Evolutionary conservation across 108 stramenopile species (phyloP).

Genomic region (Craspedostauros australis): DNA sequence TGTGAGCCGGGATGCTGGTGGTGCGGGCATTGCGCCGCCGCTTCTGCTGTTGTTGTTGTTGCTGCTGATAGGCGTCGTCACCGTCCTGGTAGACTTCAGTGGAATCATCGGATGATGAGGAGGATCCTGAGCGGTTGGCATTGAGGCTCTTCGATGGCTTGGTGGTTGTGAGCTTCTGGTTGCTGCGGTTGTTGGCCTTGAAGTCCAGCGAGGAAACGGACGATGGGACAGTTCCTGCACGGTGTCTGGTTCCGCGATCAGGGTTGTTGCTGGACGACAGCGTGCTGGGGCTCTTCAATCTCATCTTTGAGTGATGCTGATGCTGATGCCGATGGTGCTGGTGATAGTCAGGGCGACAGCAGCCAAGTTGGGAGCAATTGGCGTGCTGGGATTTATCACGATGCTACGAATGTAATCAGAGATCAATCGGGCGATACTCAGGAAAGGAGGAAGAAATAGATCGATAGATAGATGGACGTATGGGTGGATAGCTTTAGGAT

Average conservation of each 20-base stretch:
- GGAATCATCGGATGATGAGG: slow-evolving; percentile 2
- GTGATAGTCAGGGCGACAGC: too few relatives aligned
- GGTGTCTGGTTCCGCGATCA: neutral
- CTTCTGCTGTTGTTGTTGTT: slow-evolving; percentile 10
- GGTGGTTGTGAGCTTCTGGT: slow-evolving; percentile 11
- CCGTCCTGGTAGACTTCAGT: too few relatives aligned
- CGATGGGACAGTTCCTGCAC: too few relatives aligned
- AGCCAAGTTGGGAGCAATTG: too few relatives aligned
- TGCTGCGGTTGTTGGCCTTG: neutral
- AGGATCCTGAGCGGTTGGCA: neutral
- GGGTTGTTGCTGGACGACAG: neutral
- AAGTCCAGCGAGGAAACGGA: slow-evolving; percentile 15
- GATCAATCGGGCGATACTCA: too few relatives aligned
- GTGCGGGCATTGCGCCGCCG: neutral
- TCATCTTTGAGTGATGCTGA: neutral
- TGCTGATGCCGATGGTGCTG: neutral
- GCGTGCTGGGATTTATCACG: too few relatives aligned
- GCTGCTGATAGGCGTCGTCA: too few relatives aligned
- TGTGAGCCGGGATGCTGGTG: slow-evolving; percentile 8
- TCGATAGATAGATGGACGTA: too few relatives aligned
- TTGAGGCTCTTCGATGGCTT: slow-evolving; percentile 12
- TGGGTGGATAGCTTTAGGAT: too few relatives aligned
- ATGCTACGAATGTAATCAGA: too few relatives aligned
- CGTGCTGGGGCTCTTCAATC: neutral
- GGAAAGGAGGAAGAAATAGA: too few relatives aligned